phyloP scores from a whole-genome alignment of 495 filamentous ascomycete genomes.

The Hypomontagnella monticulosa region DNA sequence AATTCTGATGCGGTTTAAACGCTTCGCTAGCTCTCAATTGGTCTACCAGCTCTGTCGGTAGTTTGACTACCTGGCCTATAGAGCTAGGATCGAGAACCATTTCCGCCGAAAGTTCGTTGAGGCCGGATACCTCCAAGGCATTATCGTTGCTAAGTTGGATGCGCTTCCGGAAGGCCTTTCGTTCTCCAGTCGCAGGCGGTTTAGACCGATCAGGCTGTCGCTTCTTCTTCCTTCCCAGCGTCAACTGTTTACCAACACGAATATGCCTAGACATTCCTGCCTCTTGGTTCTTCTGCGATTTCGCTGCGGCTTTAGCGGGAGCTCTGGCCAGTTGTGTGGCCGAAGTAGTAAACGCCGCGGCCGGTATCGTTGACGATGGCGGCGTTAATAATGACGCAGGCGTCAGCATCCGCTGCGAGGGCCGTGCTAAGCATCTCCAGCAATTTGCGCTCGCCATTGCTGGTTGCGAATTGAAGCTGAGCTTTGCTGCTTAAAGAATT shows the following conservation, averaged over 20 bases:
- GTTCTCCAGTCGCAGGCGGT: slow-evolving; percentile 76
- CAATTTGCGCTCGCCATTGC: slow-evolving; percentile 75
- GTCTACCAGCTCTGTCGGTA: slow-evolving; percentile 78
- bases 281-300: slow-evolving; percentile 41
- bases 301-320: slow-evolving; percentile 42
- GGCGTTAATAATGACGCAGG: slow-evolving; percentile 45
- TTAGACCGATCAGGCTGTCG: slow-evolving; percentile 50
- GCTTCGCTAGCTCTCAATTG: slow-evolving; percentile 81
- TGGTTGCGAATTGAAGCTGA: slow-evolving; percentile 45
- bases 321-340: slow-evolving; percentile 51
- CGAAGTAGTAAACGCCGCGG: slow-evolving; percentile 52
- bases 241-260: slow-evolving; percentile 49
- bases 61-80: slow-evolving; percentile 70
- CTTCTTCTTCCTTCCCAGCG: slow-evolving; percentile 63
- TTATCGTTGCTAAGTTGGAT: slow-evolving; percentile 94
- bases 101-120: slow-evolving; percentile 67
- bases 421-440: slow-evolving; percentile 72
- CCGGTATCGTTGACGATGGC: slow-evolving; percentile 54
- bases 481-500: slow-evolving; percentile 42
- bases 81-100: slow-evolving; percentile 63
- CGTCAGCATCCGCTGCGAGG: slow-evolving; percentile 49
- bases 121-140: slow-evolving; percentile 75
- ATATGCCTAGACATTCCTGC: slow-evolving; percentile 32
- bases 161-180: slow-evolving; percentile 85
- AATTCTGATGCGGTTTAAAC: slow-evolving; percentile 91